Evolutionary conservation across 768 basidiomycete species (phyloP), one percentile per base, ranked within the genome.

Genomic region (Mycena epipterygia): DNA sequence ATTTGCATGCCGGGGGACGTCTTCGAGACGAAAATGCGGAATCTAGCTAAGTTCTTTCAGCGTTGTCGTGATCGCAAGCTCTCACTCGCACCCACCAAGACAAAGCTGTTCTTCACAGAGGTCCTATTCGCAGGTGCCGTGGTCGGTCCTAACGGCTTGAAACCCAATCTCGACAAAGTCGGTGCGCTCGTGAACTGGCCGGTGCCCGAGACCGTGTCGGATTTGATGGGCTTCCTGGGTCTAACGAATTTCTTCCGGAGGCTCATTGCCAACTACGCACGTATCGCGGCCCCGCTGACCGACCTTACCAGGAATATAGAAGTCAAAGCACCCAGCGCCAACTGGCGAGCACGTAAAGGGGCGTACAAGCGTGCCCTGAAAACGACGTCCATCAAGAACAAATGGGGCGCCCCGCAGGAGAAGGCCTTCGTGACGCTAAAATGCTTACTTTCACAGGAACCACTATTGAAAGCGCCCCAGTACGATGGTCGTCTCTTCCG

Each of bases 171-270:
- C n/a, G n/a, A n/a, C n/a, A n/a, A n/a, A n/a, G 35, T 39, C 2
- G 74, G 76, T 2, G 70, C 73, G 5, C 9, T 42, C 11, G 42
- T 21, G 21, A 42, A 42, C 17, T 42, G 42, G 42, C 42, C 17
- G 42, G 17, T 19, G 21, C 42, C 42, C 8, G 42, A 42, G 42
- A 42, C 12, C 11, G 42, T 42, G 5, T 42, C 42, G 0, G 68
- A 82, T 21, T 71, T 86, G 12, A 63, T 68, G 12, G 74, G 72
- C 8, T 85, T 86, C 70, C 44, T 82, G 12, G 81, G 84, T 0
- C 70, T 83, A 6, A 80, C 23, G n/a, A n/a, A n/a, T n/a, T n/a
- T n/a, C n/a, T n/a, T n/a, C n/a, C n/a, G n/a, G n/a, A n/a, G n/a
- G n/a, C 65, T 84, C 1, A 81, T 84, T 41, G 68, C 75, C 32